Evolutionary conservation across 495 filamentous ascomycete genomes (phyloP), one percentile per base, ranked within the genome.

Genomic region (Penicillium robsamsonii): DNA sequence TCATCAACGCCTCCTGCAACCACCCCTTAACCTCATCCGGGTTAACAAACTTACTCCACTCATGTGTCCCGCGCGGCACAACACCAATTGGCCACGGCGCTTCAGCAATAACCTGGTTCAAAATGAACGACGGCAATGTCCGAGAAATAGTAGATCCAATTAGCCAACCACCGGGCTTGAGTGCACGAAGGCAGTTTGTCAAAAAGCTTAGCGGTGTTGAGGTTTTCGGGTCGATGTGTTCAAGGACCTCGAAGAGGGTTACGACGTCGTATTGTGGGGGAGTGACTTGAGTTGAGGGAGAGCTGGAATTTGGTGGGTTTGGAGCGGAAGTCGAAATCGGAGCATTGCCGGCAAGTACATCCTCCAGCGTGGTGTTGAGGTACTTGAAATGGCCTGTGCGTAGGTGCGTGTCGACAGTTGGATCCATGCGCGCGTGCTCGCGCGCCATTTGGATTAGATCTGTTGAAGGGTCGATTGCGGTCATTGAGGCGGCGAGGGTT

Each of bases 1-100:
- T 62, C 72, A 75, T 75, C 60, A 76, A 44, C 20, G 68, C 76
- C 56, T 78, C 73, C 58, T 63, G 65, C 60, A 81, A 79, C 78
- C 82, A 90, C 3, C 58, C 78, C 60, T 84, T 74, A 67, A 98
- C 54, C 79, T 97, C 94, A 17, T 81, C 76, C 62, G 87, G 89
- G 65, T 96, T 95, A 25, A 98, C 84, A 69, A 97, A 98, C 70
- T 97, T 96, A 15, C 74, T 75, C 94, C 94, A 98, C 63, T 97
- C 91, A 69, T 98, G 94, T 50, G 94, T 97, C 0, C 94, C 94
- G 50, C 81, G 81, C 20, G 94, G 94, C 54, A 98, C 94, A 54
- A 97, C 86, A 18, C 89, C 75, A 45, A 96, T 69, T 4, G 97
- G 71, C 73, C 94, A 79, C 24, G 76, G 76, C 38, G 76, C 91